These are phyloP conservation scores for Phialemoniopsis sp. DNA, from an alignment of 2,329 filamentous ascomycete species.

Conservation along the genomic window DNA sequence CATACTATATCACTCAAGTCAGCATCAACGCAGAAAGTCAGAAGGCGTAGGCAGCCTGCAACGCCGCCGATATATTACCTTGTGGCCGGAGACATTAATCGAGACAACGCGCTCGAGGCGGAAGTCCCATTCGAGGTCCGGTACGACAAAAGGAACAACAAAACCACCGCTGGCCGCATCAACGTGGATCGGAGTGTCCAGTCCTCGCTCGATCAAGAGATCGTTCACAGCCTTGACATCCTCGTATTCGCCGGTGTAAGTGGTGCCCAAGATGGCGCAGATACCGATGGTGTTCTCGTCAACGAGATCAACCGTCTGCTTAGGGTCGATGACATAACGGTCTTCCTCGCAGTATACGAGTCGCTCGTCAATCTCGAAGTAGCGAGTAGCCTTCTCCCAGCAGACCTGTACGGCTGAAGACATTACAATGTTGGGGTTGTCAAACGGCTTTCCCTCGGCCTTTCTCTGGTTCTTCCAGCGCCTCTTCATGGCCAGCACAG, in stretches of 20 bases:
- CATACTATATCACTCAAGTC: too few species aligned
- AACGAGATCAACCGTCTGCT: constrained; percentile 54
- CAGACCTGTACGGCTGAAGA: constrained; percentile 93
- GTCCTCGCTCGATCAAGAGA: constrained; percentile 66
- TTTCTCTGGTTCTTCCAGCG: constrained; percentile 85
- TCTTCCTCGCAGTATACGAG: constrained; percentile 60
- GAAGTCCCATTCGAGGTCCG: constrained; percentile 88
- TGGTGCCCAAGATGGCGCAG: constrained; percentile 85
- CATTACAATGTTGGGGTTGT: constrained; percentile 91
- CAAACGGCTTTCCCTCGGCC: constrained; percentile 75
- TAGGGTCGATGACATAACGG: constrained; percentile 60
- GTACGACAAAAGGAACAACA: constrained; percentile 85
- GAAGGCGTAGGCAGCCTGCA: too few species aligned
- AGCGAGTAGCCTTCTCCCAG: constrained; percentile 89
- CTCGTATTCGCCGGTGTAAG: constrained; percentile 94
- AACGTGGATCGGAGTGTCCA: constrained; percentile 87
- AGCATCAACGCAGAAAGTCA: too few species aligned
- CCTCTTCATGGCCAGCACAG: constrained; percentile 88
- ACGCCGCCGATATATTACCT: too few species aligned
- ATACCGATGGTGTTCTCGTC: constrained; percentile 83
- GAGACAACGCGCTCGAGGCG: constrained; percentile 82
- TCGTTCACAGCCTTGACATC: constrained; percentile 92
- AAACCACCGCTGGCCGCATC: constrained; percentile 92
- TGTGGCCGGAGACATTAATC: constrained; percentile 94
- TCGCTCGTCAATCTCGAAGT: constrained; percentile 92